A percentile compares a stretch with the other conserved stretches of the same genome.
These are phyloP conservation scores for Plasmodium chabaudi DNA, from an alignment of 169 alveolate species.

Conservation along the genomic window DNA sequence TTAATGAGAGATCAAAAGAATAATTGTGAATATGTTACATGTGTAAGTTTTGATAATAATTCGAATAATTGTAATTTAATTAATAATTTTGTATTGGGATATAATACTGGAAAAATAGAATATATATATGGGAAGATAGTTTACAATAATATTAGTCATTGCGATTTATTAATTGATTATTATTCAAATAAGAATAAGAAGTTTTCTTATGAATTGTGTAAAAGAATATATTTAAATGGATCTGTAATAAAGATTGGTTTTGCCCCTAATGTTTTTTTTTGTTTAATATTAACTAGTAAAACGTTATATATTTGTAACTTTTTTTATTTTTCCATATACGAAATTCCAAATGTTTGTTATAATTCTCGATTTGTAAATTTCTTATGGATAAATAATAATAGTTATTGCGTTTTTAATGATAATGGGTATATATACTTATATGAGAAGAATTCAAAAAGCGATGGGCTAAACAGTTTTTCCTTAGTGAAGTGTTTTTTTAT, in stretches of 20 bases:
- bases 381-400: constrained; percentile 64
- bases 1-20: constrained; percentile 55
- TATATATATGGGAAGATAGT: constrained; percentile 68
- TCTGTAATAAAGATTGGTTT: constrained; percentile 53
- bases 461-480: constrained; percentile 43
- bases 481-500: constrained; percentile 38
- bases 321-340: constrained; percentile 66
- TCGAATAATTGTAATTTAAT: constrained; percentile 70
- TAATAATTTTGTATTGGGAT: constrained; percentile 58
- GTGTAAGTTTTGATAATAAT: constrained; percentile 74
- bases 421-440: constrained; percentile 61
- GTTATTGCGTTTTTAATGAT: constrained; percentile 33
- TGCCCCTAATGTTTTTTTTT: constrained; percentile 74
- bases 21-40: constrained; percentile 70
- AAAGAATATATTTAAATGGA: constrained; percentile 60
- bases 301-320: constrained; percentile 65
- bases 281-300: constrained; percentile 69
- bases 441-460: constrained; percentile 51
- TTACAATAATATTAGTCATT: constrained; percentile 70
- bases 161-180: constrained; percentile 75
- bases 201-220: constrained; percentile 68
- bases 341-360: constrained; percentile 32
- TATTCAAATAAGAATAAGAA: constrained; percentile 67
- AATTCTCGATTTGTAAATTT: constrained; percentile 64
- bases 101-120: constrained; percentile 65